phyloP scores from a whole-genome alignment of 129 eudicot genomes.

The Gnaphalium uliginosum region DNA sequence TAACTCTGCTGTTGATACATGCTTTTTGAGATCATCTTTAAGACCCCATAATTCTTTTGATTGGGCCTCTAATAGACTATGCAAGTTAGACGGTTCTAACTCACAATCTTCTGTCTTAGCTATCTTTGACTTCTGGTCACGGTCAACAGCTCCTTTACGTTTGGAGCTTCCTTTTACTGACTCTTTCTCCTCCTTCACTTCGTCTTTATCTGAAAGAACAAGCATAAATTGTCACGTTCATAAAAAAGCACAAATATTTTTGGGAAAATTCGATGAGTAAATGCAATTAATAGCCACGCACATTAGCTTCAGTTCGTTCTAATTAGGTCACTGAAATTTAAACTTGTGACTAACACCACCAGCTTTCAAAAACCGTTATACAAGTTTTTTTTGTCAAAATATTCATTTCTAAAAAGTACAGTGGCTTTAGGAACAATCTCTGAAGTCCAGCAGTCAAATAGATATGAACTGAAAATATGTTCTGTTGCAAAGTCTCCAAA shows the following conservation, averaged over 20 bases:
- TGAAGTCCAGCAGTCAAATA: background rate
- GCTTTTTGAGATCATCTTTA: conserved; percentile 80
- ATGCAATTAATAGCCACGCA: background rate
- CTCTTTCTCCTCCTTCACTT: conserved; percentile 47
- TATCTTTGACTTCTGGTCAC: conserved; percentile 53
- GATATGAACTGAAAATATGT: conserved; percentile 1
- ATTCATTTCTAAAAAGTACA: background rate
- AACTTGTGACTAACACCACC: background rate
- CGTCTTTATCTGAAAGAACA: conserved; percentile 39
- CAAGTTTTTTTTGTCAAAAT: background rate
- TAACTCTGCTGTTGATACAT: conserved; percentile 61
- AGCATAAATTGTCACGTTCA: conserved; percentile 17
- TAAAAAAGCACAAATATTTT: background rate
- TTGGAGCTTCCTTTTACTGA: conserved; percentile 35
- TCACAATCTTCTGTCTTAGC: conserved; percentile 53
- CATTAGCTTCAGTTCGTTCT: background rate
- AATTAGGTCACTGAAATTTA: background rate
- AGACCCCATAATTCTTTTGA: conserved; percentile 76
- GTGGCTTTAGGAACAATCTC: background rate
- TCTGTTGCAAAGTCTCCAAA: background rate
- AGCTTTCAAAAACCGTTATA: background rate
- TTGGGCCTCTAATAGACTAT: conserved; percentile 73
- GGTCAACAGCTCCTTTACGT: conserved; percentile 55
- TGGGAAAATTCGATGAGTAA: background rate
- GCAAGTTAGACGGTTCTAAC: conserved; percentile 40